Evolutionary conservation across 192 early-diverging fungal species (phyloP), one percentile per base, ranked within the genome.

Genomic region (Coemansia aciculifera): DNA sequence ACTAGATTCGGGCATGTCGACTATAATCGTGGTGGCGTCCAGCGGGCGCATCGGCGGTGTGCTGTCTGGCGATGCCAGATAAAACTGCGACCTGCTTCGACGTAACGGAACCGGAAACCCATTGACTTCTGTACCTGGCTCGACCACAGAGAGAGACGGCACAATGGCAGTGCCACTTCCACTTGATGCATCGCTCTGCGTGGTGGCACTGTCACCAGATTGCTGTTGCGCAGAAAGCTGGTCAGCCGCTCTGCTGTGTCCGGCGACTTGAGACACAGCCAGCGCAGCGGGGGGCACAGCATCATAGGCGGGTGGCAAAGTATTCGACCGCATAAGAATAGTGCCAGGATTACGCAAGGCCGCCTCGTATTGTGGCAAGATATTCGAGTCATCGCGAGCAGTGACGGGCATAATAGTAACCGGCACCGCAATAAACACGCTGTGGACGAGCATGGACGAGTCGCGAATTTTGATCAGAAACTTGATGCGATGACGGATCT

Each of bases 371-470:
- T 71, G 77, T 15, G 83, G 83, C 63, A 84, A 56, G 13, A 76
- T 68, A 23, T 59, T 64, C 6, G 72, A 57, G 10, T 84, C 77
- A 40, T 79, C 83, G 29, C 73, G 74, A 10, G 78, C 71, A 39
- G 63, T 76, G 37, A 79, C 83, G 10, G 78, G 73, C 78, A 78
- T 74, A 24, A 84, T 77, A 12, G 72, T 67, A 8, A 84, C 78
- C n/a, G 83, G 83, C 13, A 79, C 83, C 3, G 78, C 83, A 11
- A 84, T 77, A 46, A 76, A 84, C 29, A 84, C 71, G 39, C 69
- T 73, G 61, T 84, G 83, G 23, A 80, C 49, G 1, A 75, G 57
- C 63, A 64, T 66, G 3, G 44, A 46, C 2, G 64, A 13, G 63
- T 84, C 83, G 11, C 73, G 74, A 31, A 84, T 31, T 63, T 80